A percentile compares a stretch with the other conserved stretches of the same genome.
Conservation (phyloP, 1,284 basidiomycete genomes). For the Athelia sp. region DNA sequence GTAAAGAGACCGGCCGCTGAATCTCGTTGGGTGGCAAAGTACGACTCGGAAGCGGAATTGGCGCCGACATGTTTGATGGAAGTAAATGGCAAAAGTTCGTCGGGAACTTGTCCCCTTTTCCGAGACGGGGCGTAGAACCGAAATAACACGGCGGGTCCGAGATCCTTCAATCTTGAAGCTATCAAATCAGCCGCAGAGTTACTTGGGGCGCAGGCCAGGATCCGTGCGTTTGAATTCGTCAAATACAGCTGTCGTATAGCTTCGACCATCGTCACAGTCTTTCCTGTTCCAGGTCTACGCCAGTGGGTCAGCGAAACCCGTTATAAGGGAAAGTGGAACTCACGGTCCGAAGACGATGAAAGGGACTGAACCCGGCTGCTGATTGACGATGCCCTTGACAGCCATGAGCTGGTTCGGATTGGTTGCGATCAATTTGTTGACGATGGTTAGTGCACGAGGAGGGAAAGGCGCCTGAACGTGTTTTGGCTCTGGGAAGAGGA, state of each 20-base stretch:
- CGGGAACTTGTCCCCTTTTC: constrained; percentile 35
- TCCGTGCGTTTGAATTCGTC: constrained; percentile 34
- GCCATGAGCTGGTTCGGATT: constrained; percentile 54
- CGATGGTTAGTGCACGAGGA: constrained; percentile 19
- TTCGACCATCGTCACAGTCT: constrained; percentile 66
- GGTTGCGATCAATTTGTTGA: constrained; percentile 38
- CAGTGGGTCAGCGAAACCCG: background rate
- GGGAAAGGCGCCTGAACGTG: constrained; percentile 39
- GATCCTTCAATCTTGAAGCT: constrained; percentile 39
- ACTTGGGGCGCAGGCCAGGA: constrained; percentile 63
- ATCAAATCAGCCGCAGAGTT: constrained; percentile 62
- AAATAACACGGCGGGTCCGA: constrained; percentile 41
- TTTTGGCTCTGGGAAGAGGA: constrained; percentile 19
- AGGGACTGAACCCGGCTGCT: constrained; percentile 41
- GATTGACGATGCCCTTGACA: constrained; percentile 43
- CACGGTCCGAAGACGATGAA: constrained; percentile 68
- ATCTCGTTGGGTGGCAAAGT: no score
- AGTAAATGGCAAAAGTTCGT: constrained; percentile 18
- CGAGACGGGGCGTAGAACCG: constrained; percentile 64
- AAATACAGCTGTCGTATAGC: constrained; percentile 53
- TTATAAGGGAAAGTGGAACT: constrained; percentile 25
- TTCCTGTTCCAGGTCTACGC: constrained; percentile 59
- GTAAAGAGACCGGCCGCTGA: no score
- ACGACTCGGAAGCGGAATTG: no score
- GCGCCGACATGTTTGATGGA: no score